These are phyloP conservation scores for Metschnikowia shivogae DNA, from an alignment of 805 yeast genomes.

Conservation along the genomic window DNA sequence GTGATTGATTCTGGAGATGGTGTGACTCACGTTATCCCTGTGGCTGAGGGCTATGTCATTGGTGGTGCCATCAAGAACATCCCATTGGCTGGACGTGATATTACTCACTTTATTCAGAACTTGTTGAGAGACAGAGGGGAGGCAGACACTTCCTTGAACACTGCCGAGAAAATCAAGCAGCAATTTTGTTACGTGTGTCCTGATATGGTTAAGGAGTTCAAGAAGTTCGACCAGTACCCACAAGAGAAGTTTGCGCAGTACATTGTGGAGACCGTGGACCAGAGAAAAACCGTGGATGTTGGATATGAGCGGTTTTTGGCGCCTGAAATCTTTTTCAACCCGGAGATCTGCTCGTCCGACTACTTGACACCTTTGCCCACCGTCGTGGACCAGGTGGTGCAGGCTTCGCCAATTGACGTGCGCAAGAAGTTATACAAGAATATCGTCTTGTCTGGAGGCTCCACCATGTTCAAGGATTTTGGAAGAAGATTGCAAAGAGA, in stretches of 20 bases:
- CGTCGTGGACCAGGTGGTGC: constrained; percentile 94
- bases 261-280: constrained; percentile 77
- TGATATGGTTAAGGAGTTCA: constrained; percentile 94
- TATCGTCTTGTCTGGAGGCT: constrained; percentile 95
- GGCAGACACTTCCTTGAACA: constrained; percentile 84
- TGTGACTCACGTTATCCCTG: constrained; percentile 98
- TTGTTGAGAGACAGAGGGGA: constrained; percentile 96
- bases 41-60: constrained; percentile 98
- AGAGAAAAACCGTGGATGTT: constrained; percentile 70
- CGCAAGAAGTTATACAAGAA: constrained; percentile 94
- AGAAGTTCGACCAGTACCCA: constrained; percentile 89
- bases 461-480: constrained; percentile 97
- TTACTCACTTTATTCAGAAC: constrained; percentile 88
- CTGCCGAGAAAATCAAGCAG: constrained; percentile 96
- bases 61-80: constrained; percentile 96
- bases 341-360: constrained; percentile 94
- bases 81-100: constrained; percentile 98
- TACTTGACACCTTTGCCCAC: constrained; percentile 93
- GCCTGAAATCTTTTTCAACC: constrained; percentile 98
- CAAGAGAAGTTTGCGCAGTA: constrained; percentile 87
- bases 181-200: constrained; percentile 97
- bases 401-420: constrained; percentile 94
- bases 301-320: constrained; percentile 98
- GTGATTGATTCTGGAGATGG: constrained; percentile 99
- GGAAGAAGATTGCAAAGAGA: constrained; percentile 98